Conservation (phyloP, 371 early-diverging fungal genomes). For the Lichtheimia hyalospora region DNA sequence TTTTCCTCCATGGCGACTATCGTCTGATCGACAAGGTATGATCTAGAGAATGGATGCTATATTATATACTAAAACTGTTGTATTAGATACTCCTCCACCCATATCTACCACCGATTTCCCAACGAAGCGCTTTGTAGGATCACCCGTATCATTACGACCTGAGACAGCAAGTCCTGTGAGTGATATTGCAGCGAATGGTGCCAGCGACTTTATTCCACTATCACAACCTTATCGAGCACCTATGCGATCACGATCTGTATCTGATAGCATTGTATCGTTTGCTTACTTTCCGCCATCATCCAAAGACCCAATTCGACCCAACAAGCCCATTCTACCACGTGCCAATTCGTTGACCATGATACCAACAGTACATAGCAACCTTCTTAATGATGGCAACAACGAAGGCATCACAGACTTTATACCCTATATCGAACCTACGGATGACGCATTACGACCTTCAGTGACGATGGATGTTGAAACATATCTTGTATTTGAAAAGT, state of each 20-base stretch:
- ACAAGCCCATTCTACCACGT: conserved; percentile 8
- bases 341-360: conserved; percentile 16
- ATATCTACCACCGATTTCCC: background rate
- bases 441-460: conserved; percentile 12
- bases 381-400: background rate
- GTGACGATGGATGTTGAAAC: conserved; percentile 37
- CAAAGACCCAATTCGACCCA: background rate
- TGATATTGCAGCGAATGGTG: conserved; percentile 8
- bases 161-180: conserved; percentile 3
- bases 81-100: background rate
- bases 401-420: conserved; percentile 1
- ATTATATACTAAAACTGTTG: too few relatives aligned
- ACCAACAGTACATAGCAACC: background rate
- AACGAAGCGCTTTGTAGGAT: conserved; percentile 2
- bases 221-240: conserved; percentile 8
- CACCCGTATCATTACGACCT: conserved; percentile 7
- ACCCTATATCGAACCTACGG: background rate
- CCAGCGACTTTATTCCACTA: conserved; percentile 20
- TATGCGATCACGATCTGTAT: conserved; percentile 26
- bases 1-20: conserved; percentile 11
- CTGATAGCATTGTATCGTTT: conserved; percentile 14
- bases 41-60: too few relatives aligned
- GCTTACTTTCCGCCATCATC: background rate
- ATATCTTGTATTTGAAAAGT: conserved; percentile 34
- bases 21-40: conserved; percentile 9